These are phyloP conservation scores for Tuber borchii DNA, from an alignment of 495 filamentous ascomycete genomes.

Conservation along the genomic window DNA sequence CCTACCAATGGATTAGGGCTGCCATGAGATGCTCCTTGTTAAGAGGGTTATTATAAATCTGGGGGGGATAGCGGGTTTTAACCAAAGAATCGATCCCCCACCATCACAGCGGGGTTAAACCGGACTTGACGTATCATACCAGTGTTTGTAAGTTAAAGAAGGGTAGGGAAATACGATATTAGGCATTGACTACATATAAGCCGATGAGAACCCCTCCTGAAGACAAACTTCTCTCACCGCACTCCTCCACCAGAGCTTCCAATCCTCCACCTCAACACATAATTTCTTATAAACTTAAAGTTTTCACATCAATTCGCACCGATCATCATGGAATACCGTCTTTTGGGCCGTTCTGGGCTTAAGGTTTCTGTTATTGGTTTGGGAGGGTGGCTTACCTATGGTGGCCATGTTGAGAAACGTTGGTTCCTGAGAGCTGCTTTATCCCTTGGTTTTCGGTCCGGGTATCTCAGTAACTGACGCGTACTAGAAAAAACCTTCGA, in stretches of 20 bases:
- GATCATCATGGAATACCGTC: constrained; percentile 60
- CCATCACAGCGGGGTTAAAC: not conserved
- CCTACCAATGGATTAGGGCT: not conserved
- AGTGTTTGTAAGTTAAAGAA: not conserved
- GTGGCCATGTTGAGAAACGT: constrained; percentile 67
- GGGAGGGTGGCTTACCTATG: constrained; percentile 72
- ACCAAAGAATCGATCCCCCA: not conserved
- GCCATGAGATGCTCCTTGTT: not conserved
- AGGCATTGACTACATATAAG: not conserved
- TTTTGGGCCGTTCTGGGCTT: constrained; percentile 66
- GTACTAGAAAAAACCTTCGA: constrained; percentile 54
- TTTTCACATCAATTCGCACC: not conserved
- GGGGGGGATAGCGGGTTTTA: not conserved
- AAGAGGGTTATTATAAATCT: not conserved
- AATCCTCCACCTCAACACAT: not conserved
- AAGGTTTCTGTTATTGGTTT: constrained; percentile 69
- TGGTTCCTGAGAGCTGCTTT: constrained; percentile 21
- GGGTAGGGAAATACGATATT: not conserved
- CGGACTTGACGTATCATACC: not conserved
- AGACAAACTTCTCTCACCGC: not conserved
- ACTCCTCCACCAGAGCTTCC: not conserved
- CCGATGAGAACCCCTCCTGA: not conserved
- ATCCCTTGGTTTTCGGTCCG: not conserved
- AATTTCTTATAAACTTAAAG: not conserved
- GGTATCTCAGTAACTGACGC: constrained; percentile 2